Evolutionary conservation across 2,329 filamentous ascomycete genomes (phyloP), one percentile per base, ranked within the genome.

Genomic region (Alternaria conjuncta): DNA sequence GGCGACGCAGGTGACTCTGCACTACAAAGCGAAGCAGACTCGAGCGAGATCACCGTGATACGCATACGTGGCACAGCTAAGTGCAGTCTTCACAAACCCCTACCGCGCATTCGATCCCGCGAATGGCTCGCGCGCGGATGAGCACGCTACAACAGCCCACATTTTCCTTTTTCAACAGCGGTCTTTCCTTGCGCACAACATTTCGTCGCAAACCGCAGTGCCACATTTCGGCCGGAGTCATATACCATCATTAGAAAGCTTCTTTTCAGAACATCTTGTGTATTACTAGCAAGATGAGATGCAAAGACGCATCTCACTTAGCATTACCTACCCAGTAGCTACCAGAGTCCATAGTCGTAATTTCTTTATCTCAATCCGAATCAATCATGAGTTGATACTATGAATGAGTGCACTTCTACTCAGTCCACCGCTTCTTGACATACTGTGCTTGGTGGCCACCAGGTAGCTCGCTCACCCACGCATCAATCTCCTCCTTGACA

Each of bases 401-500:
- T 7, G 10, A 11, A 43, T 18, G 13, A 9, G 28, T n/a, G 3
- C 23, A 3, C 25, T 20, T 45, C 41, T 57, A 58, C n/a, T 56
- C 61, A 9, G n/a, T 20, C 65, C 60, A 68, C 12, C 67, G 32
- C 47, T 64, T 66, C 64, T 65, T 66, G 13, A 66, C 30, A 60
- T 69, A 72, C 23, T 70, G 57, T 8, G 67, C 67, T 18, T 64
- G 53, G 30, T 69, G 60, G 11, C 67, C 69, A 21, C 69, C 69
- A 25, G 69, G 69, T 11, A 73, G 50, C 11, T 62, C 65, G 4
- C 46, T 64, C 4, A 71, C 61, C 67, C 73, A 75, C 4, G 54
- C 84, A 63, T 86, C 83, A 59, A 85, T 83, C 2, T 80, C 68
- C 76, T 86, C 84, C 28, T 80, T 80, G 7, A 84, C 83, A 64